Evolutionary conservation across 169 alveolate species (phyloP), one percentile per base, ranked within the genome.

Genomic region (Plasmodium berghei): DNA sequence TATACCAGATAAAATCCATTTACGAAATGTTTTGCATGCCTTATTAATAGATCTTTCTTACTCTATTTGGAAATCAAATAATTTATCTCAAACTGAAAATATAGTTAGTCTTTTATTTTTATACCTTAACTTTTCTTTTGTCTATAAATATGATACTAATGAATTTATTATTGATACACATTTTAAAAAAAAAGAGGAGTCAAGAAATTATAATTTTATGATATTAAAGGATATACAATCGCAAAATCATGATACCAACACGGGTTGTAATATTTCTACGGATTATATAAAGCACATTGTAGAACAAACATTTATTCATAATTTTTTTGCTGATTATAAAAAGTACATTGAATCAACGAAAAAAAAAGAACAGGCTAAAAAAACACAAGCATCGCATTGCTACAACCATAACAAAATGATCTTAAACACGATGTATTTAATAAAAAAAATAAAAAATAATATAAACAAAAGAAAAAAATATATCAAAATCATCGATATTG

Each of bases 91-190:
- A 66, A 52, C 62, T 22, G 90, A 80, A 66, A 80, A 80, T 49
- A 72, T 80, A n/a, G 26, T 67, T 18, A 55, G 85, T 55, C 72
- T 66, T 26, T 14, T 80, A 10, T 48, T 66, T 67, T 46, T 80
- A 28, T 80, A 80, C 62, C 56, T 80, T 69, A 66, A 83, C 63
- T 80, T 80, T 56, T 80, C 83, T 26, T 80, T 80, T 55, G 14
- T 80, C 34, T 80, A 80, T 67, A 80, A 80, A 26, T 80, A 52
- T 40, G 40, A 42, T 9, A n/a, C 49, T 45, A 80, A 80, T 80
- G 90, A 80, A 52, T 80, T 80, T 72, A 54, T 80, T 59, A 80
- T 80, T 59, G 90, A 80, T 48, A 80, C 63, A 24, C 62, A 80
- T 54, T 73, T 56, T 62, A 66, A 55, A 58, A 66, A 61, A 45